Conservation (phyloP, 306 rosid species). For the Sesbania bispinosa region DNA sequence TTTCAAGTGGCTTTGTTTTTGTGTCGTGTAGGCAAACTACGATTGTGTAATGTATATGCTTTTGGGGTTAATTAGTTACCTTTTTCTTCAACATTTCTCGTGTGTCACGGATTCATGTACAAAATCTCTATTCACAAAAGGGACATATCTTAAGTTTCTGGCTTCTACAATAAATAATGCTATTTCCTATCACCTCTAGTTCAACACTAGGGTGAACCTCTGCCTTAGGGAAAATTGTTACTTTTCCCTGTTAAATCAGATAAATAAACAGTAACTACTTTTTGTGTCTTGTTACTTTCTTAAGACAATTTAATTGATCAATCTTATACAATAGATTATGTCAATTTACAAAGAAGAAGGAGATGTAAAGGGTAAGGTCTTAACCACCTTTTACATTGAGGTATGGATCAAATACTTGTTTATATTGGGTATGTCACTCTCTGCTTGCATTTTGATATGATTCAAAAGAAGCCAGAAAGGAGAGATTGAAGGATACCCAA, state of each 20-base stretch:
- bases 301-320: no score
- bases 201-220: no score
- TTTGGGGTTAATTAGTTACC: background rate
- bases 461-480: background rate
- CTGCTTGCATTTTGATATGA: background rate
- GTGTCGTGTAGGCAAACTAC: slow-evolving; percentile 25
- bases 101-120: slow-evolving; percentile 31
- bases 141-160: background rate
- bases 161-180: slow-evolving; percentile 9
- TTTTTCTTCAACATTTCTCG: slow-evolving; percentile 21
- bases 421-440: background rate
- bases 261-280: no score
- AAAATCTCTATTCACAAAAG: slow-evolving; percentile 5
- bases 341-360: background rate
- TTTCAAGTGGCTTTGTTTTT: no score
- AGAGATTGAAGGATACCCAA: slow-evolving; percentile 20
- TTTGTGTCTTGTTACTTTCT: background rate
- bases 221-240: no score
- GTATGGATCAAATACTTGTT: background rate
- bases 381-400: background rate
- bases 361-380: background rate
- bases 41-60: background rate
- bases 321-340: no score
- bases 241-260: no score
- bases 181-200: no score